phyloP scores from a whole-genome alignment of 1,139 yeast species.

The Taphrina pruni region DNA sequence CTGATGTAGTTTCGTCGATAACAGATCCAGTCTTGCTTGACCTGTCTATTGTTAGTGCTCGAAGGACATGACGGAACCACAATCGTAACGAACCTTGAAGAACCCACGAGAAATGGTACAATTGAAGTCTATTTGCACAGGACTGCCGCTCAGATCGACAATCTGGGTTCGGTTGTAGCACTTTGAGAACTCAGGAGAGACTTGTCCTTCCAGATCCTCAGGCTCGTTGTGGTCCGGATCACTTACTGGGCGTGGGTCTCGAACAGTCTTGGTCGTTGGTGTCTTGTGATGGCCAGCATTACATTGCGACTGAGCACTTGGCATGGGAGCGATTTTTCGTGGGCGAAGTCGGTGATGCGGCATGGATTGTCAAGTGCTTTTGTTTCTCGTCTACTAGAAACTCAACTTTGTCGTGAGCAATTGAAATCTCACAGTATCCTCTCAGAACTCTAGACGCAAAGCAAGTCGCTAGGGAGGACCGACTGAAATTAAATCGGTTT shows the following conservation, averaged over 20 bases:
- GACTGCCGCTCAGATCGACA: slow-evolving; percentile 1
- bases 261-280: background rate
- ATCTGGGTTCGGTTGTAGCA: slow-evolving; percentile 1
- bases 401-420: no score
- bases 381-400: background rate
- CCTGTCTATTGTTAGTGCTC: slow-evolving; percentile 1
- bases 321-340: slow-evolving; percentile 19
- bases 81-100: slow-evolving; percentile 19
- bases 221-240: slow-evolving; percentile 1
- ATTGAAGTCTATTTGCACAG: background rate
- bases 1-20: slow-evolving; percentile 29
- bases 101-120: slow-evolving; percentile 26
- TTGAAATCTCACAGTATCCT: no score
- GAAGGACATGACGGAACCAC: background rate
- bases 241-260: background rate
- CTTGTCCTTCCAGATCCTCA: background rate
- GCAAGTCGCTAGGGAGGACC: background rate
- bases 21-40: slow-evolving; percentile 29
- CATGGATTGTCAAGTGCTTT: slow-evolving; percentile 2
- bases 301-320: background rate
- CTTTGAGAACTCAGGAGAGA: slow-evolving; percentile 17
- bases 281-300: background rate
- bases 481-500: background rate
- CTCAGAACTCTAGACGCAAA: background rate
- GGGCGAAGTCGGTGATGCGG: slow-evolving; percentile 29